phyloP scores from a whole-genome alignment of 2,329 filamentous ascomycete genomes.

The Calonectria montana region DNA sequence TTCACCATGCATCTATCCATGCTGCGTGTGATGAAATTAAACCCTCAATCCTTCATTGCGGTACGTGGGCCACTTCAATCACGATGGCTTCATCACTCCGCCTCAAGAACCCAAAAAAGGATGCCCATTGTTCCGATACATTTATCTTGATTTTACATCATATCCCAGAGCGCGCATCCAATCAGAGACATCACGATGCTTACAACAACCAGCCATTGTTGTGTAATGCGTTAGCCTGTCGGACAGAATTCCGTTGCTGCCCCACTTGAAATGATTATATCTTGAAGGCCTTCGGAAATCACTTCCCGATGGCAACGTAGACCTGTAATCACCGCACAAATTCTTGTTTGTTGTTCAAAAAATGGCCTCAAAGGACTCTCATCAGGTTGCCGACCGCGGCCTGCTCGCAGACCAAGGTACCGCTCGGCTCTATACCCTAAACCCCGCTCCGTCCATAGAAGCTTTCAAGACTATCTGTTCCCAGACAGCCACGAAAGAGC shows the following conservation, averaged over 20 bases:
- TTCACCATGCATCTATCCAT: not conserved
- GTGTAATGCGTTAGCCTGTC: not conserved
- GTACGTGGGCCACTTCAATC: not conserved
- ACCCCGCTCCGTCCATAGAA: constrained; percentile 51
- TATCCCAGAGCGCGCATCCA: not conserved
- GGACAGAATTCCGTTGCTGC: constrained; percentile 25
- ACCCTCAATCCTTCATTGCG: not conserved
- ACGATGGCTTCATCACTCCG: not conserved
- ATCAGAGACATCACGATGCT: constrained; percentile 7
- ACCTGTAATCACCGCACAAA: not conserved
- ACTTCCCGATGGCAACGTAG: constrained; percentile 17
- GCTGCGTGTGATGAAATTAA: not conserved
- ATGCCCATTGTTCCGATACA: not conserved
- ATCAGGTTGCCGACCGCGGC: not conserved
- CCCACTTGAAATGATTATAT: constrained; percentile 22
- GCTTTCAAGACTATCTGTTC: constrained; percentile 58
- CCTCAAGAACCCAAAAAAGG: no score
- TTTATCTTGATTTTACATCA: not conserved
- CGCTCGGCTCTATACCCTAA: constrained; percentile 37
- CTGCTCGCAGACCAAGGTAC: constrained; percentile 23
- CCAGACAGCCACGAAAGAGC: constrained; percentile 46
- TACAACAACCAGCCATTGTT: not conserved
- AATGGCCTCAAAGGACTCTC: constrained; percentile 23
- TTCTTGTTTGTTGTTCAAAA: not conserved
- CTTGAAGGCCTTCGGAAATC: constrained; percentile 15